Evolutionary conservation across 2,329 filamentous ascomycete species (phyloP), one percentile per base, ranked within the genome.

Genomic region (Dothistroma septosporum): DNA sequence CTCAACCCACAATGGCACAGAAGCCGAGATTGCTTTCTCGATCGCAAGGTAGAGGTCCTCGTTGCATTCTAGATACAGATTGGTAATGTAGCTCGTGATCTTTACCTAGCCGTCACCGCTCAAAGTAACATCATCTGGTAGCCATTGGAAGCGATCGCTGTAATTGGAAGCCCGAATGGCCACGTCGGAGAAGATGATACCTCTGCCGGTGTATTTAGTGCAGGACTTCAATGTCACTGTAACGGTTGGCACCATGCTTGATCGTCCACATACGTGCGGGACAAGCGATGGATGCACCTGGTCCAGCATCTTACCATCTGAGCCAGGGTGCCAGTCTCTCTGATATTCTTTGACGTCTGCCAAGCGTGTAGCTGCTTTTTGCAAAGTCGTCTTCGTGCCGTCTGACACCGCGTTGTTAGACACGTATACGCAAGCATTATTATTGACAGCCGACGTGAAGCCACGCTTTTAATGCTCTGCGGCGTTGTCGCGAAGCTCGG

Each of bases 231-330:
- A 57, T 0, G 67, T 62, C 1, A 75, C 70, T 8, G 55, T 61
- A 2, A 65, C 66, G 3, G 71, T 63, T 7, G 66, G 53, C 0
- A 84, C 63, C 2, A 78, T 75, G 2, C 76, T 75, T 2, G 78
- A 79, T 14, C 72, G 72, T 0, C 82, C 83, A 64, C 83, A 85
- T 1, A 83, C 69, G 0, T 89, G 70, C 0, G 86, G 85, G 64
- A 80, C 88, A 4, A 88, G 76, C 0, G 85, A 88, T 0, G 86
- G 85, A 64, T 89, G 81, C 7, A 89, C 79, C 1, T 89, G 74
- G 67, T 89, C 82, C 0, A 86, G 78, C 1, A 89, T 85, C 62
- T 79, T 80, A 0, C 75, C 71, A 44, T 84, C 74, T 0, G 82
- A 84, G 1, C 80, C 76, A 0, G 86, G 86, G 70, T 88, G 84